Evolutionary conservation across 805 yeast genomes (phyloP).

Genomic region (Wickerhamomyces bisporus): DNA sequence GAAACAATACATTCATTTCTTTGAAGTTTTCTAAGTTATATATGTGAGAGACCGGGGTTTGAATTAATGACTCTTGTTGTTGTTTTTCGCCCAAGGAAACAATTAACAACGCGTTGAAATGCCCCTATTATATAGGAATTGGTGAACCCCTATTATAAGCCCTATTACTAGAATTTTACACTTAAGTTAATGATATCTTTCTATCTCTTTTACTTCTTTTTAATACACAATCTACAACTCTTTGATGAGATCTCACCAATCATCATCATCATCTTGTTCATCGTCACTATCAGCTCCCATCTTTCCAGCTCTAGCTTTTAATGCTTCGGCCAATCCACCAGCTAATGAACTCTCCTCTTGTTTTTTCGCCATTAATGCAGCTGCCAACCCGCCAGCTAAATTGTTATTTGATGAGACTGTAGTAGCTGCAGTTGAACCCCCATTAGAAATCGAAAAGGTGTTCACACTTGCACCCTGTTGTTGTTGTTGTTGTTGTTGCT

Average conservation of each 20-base stretch:
- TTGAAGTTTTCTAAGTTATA: no score
- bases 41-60: no score
- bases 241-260: slow-evolving; percentile 51
- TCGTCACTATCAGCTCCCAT: slow-evolving; percentile 58
- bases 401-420: slow-evolving; percentile 19
- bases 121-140: no score
- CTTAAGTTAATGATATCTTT: no score
- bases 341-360: slow-evolving; percentile 60
- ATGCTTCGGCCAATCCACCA: slow-evolving; percentile 85
- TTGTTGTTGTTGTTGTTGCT: slow-evolving; percentile 28
- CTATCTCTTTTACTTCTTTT: no score
- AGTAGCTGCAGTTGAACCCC: slow-evolving; percentile 12
- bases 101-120: no score
- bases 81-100: no score
- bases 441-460: slow-evolving; percentile 6
- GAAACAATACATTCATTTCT: no score
- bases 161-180: no score
- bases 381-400: slow-evolving; percentile 57
- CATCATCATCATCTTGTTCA: slow-evolving; percentile 67
- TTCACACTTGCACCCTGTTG: slow-evolving; percentile 18
- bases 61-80: no score
- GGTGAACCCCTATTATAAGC: no score
- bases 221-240: not conserved
- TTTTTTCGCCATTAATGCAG: slow-evolving; percentile 60
- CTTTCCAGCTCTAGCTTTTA: slow-evolving; percentile 70